phyloP scores from a whole-genome alignment of 176 grass and related monocot genomes.

The Eragrostis curvula region DNA sequence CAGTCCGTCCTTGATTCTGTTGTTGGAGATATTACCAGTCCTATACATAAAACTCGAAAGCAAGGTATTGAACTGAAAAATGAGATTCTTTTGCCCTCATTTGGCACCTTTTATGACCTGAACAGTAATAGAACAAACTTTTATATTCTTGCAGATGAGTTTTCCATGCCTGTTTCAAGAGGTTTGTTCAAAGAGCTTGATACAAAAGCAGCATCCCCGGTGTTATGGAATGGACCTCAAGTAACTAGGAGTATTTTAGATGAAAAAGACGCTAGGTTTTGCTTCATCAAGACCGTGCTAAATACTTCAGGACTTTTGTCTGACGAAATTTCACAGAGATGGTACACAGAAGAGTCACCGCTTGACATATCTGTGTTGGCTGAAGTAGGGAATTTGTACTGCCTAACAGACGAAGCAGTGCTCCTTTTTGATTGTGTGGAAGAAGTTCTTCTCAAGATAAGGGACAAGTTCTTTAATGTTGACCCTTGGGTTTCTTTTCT shows the following conservation, averaged over 20 bases:
- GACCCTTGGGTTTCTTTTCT: constrained; percentile 54
- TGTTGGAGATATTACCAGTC: constrained; percentile 43
- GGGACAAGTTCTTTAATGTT: constrained; percentile 44
- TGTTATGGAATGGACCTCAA: constrained; percentile 28
- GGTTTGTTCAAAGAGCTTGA: constrained; percentile 61
- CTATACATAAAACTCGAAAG: constrained; percentile 46
- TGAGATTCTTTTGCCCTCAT: not conserved
- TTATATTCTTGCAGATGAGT: constrained; percentile 62
- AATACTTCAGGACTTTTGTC: constrained; percentile 59
- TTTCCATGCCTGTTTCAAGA: constrained; percentile 54
- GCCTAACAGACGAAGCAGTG: constrained; percentile 69
- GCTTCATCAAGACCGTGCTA: constrained; percentile 63
- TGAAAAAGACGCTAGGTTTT: constrained; percentile 49
- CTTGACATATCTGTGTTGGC: constrained; percentile 79
- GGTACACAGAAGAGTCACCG: constrained; percentile 52
- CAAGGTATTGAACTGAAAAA: constrained; percentile 54
- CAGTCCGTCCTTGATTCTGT: constrained; percentile 58
- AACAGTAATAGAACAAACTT: constrained; percentile 27
- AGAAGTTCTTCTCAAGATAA: constrained; percentile 61
- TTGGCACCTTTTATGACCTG: not conserved
- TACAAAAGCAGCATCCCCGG: constrained; percentile 17
- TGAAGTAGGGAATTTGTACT: constrained; percentile 70
- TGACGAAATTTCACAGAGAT: constrained; percentile 47
- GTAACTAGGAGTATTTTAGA: constrained; percentile 36
- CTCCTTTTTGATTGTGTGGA: constrained; percentile 77